Conservation (phyloP, 805 yeast genomes). For the Zygoascus bituminiphila region DNA sequence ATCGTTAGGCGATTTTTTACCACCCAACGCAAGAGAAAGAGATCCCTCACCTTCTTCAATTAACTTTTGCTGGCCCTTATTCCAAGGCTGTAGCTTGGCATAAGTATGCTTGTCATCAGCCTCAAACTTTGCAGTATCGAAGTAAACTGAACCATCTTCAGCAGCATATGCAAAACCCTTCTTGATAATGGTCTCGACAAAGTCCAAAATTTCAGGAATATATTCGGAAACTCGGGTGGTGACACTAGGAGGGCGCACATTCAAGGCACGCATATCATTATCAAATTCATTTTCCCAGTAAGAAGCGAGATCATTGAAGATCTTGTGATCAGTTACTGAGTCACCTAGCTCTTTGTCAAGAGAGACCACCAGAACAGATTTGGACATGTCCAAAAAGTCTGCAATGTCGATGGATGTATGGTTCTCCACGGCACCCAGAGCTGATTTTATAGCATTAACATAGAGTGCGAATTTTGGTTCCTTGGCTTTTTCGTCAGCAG, state of each 20-base stretch:
- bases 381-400: slow-evolving; percentile 42
- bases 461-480: slow-evolving; percentile 89
- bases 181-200: slow-evolving; percentile 62
- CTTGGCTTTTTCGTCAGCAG: slow-evolving; percentile 41
- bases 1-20: slow-evolving; percentile 71
- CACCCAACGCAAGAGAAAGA: slow-evolving; percentile 42
- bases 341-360: slow-evolving; percentile 69
- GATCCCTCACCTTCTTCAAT: slow-evolving; percentile 96
- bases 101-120: slow-evolving; percentile 63
- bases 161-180: slow-evolving; percentile 83
- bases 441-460: slow-evolving; percentile 49
- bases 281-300: slow-evolving; percentile 84
- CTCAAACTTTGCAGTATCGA: slow-evolving; percentile 82
- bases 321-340: slow-evolving; percentile 71
- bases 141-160: slow-evolving; percentile 89
- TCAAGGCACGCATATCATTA: slow-evolving; percentile 75
- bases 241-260: slow-evolving; percentile 75
- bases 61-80: slow-evolving; percentile 76
- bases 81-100: slow-evolving; percentile 98
- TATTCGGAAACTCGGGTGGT: slow-evolving; percentile 95
- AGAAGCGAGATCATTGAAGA: slow-evolving; percentile 75
- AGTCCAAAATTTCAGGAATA: slow-evolving; percentile 81
- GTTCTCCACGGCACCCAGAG: slow-evolving; percentile 36
- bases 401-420: slow-evolving; percentile 16
- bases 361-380: slow-evolving; percentile 66